These are phyloP conservation scores for Suillus subaureus DNA, from an alignment of 768 basidiomycete genomes.

Conservation along the genomic window DNA sequence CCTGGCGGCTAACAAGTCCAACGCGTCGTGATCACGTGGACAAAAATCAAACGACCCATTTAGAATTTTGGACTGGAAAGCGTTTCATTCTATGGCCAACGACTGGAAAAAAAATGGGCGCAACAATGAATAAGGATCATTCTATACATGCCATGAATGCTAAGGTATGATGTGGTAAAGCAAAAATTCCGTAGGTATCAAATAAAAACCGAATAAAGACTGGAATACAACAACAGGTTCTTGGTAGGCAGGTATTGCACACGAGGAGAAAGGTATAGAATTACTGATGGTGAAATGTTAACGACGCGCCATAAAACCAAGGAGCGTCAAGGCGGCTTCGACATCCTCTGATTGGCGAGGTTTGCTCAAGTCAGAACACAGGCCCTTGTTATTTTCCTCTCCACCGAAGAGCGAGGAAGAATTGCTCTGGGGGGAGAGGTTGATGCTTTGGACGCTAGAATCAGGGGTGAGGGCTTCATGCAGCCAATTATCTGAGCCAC, in stretches of 20 bases:
- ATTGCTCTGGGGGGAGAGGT: slow-evolving; percentile 11
- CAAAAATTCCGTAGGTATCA: slow-evolving; percentile 13
- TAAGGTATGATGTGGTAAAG: slow-evolving; percentile 9
- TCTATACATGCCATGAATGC: slow-evolving; percentile 6
- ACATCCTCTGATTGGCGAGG: slow-evolving; percentile 33
- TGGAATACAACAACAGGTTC: slow-evolving; percentile 19
- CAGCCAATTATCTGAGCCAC: slow-evolving; percentile 15
- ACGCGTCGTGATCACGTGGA: slow-evolving; percentile 24
- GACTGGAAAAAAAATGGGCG: background rate
- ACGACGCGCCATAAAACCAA: slow-evolving; percentile 33
- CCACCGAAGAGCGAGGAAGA: background rate
- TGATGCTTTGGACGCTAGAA: slow-evolving; percentile 9
- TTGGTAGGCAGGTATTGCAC: slow-evolving; percentile 4
- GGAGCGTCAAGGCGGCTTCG: slow-evolving; percentile 38
- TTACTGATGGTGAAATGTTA: slow-evolving; percentile 4
- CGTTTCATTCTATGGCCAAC: background rate
- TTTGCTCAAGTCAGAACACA: slow-evolving; percentile 7
- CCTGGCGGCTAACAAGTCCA: slow-evolving; percentile 25
- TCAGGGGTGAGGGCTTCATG: slow-evolving; percentile 21
- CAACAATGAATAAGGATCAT: background rate
- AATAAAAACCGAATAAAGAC: slow-evolving; percentile 35
- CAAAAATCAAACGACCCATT: background rate
- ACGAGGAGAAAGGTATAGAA: background rate
- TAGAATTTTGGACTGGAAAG: background rate
- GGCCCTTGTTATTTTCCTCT: slow-evolving; percentile 3